A percentile compares a stretch with the other conserved stretches of the same genome.
phyloP scores from a whole-genome alignment of 2,329 filamentous ascomycete genomes.

The Fusarium tanahbumbuense region DNA sequence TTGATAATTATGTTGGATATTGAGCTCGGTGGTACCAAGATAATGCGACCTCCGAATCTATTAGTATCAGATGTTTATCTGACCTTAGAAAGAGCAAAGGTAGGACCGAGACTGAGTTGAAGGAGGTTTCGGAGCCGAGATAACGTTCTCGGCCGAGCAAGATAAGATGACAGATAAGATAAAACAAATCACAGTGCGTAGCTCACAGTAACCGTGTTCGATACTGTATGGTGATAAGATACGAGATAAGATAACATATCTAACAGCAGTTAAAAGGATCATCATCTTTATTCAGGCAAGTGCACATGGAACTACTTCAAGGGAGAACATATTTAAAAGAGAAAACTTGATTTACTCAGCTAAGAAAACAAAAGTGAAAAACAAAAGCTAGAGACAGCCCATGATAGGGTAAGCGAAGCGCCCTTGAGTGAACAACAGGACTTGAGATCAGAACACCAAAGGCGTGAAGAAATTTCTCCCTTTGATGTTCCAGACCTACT shows the following conservation, averaged over 20 bases:
- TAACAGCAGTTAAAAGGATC: too few relatives aligned
- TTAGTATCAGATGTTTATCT: neutral
- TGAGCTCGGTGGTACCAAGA: too few relatives aligned
- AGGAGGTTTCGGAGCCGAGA: neutral
- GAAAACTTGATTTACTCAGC: neutral
- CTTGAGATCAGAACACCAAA: neutral
- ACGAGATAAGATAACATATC: neutral
- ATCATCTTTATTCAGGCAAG: too few relatives aligned
- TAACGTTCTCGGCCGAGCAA: rapidly evolving
- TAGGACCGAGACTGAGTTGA: neutral
- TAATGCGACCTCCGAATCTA: too few relatives aligned
- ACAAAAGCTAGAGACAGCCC: neutral
- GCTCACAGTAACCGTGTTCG: too few relatives aligned
- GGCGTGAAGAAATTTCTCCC: too few relatives aligned
- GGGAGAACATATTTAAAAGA: neutral
- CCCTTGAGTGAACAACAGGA: neutral
- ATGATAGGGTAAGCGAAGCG: neutral
- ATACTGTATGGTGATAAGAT: neutral
- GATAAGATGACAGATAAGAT: neutral
- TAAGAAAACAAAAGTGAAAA: neutral
- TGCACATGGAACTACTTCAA: too few relatives aligned
- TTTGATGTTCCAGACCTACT: neutral
- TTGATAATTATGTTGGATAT: too few relatives aligned
- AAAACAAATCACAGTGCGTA: neutral
- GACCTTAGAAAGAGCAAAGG: neutral